A percentile compares a stretch with the other conserved stretches of the same genome.
Evolutionary conservation across 2,329 filamentous ascomycete species (phyloP).

Genomic region (Fusarium poae): DNA sequence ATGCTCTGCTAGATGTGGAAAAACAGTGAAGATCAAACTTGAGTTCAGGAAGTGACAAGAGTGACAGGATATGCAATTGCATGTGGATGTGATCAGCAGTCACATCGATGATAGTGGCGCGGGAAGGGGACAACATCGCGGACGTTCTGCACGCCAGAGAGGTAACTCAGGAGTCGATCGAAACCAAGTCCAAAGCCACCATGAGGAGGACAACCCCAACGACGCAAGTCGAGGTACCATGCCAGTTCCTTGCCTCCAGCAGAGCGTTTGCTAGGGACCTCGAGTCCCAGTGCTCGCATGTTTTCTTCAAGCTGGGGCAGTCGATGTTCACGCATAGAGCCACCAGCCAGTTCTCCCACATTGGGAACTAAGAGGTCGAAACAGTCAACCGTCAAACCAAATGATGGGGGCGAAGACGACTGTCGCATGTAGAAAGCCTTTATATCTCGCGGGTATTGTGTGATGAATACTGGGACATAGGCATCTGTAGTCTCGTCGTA

Average conservation of each 20-base stretch:
- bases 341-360: slow-evolving; percentile 87
- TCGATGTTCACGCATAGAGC: slow-evolving; percentile 89
- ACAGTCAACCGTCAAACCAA: slow-evolving; percentile 78
- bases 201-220: slow-evolving; percentile 92
- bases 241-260: slow-evolving; percentile 62
- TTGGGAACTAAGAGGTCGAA: slow-evolving; percentile 92
- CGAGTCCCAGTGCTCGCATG: slow-evolving; percentile 77
- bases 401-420: slow-evolving; percentile 48
- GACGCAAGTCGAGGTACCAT: slow-evolving; percentile 90
- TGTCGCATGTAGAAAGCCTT: slow-evolving; percentile 86
- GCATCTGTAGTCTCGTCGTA: slow-evolving; percentile 60
- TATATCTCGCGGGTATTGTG: slow-evolving; percentile 86
- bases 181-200: slow-evolving; percentile 93
- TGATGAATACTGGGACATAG: slow-evolving; percentile 84
- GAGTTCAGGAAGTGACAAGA: not conserved
- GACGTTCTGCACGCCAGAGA: slow-evolving; percentile 84
- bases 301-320: slow-evolving; percentile 74
- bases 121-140: slow-evolving; percentile 90
- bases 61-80: slow-evolving; percentile 6
- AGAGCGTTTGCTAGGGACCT: slow-evolving; percentile 54
- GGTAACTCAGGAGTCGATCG: slow-evolving; percentile 86
- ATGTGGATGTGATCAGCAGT: slow-evolving; percentile 59
- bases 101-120: slow-evolving; percentile 75
- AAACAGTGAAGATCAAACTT: slow-evolving; percentile 10
- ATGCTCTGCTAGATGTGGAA: slow-evolving; percentile 11